Evolutionary conservation across 2,329 filamentous ascomycete genomes (phyloP), one percentile per base, ranked within the genome.

Genomic region (Ophiobolus disseminans): DNA sequence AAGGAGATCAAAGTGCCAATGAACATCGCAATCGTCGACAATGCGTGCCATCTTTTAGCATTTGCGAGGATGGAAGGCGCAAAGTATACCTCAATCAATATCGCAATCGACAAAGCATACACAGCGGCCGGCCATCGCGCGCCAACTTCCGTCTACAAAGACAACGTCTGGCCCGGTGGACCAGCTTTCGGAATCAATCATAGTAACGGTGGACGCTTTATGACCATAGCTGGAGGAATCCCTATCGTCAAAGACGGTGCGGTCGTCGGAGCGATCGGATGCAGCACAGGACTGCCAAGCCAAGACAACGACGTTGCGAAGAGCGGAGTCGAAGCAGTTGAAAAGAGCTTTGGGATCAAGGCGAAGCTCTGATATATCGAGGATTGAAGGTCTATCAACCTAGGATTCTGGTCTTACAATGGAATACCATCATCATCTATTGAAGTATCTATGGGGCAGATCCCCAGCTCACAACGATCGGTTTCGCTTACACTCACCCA

Each of bases 91-190:
- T 76, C 82, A 3, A 62, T 65, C 58, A 82, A 83, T 66, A 80
- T 87, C 63, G 80, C 84, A 1, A 87, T 89, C 11, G 84, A 87
- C 39, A 82, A 83, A 54, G 81, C 81, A 13, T 83, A 82, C 62
- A 84, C 81, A 2, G 81, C 81, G 3, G 79, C 81, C 1, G 81
- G 81, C 13, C 81, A 83, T 65, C 71, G 76, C 16, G 68, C 75
- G 4, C 79, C 80, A 0, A 83, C 81, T 0, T 75, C 76, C 17
- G 70, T 73, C 2, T 84, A 83, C 65, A 80, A 80, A 47, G 80
- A 82, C 52, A 74, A 72, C 31, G 80, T 82, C 16, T 76, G 78
- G 71, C 80, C 81, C 4, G 81, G 81, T 5, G 80, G 81, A 0
- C 66, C 73, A 1, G 80, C 78, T 0, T 83, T 77, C 53, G 79